These are phyloP conservation scores for Solanum lycopersicoides DNA, from an alignment of 257 asterid species.

Conservation along the genomic window DNA sequence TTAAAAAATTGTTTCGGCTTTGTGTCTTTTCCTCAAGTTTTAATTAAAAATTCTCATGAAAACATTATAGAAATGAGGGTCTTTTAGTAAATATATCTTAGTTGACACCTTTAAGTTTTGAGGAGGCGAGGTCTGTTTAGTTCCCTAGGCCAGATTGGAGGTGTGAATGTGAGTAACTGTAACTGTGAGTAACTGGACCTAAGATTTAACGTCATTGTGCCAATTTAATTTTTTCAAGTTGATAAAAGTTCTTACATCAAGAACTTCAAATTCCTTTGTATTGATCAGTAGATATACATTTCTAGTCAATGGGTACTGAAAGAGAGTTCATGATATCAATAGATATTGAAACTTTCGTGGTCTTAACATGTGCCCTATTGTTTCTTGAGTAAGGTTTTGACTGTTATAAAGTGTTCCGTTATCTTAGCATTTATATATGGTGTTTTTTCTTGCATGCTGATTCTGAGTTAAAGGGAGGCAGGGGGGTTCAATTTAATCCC, in stretches of 20 bases:
- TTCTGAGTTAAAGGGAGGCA: background rate
- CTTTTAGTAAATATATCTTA: background rate
- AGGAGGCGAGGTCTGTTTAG: background rate
- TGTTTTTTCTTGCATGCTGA: background rate
- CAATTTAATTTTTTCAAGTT: background rate
- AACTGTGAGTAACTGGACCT: background rate
- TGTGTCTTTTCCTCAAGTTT: background rate
- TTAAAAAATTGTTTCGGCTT: background rate
- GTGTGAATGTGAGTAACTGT: background rate
- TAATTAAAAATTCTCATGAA: background rate
- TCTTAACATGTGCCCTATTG: background rate
- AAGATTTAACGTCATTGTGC: background rate
- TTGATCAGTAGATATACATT: background rate
- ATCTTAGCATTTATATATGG: background rate
- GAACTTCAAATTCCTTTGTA: background rate
- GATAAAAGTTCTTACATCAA: background rate
- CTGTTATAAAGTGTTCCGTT: background rate
- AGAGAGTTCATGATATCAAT: background rate
- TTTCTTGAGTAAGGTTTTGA: background rate
- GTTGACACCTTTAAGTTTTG: background rate
- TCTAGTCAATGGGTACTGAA: background rate
- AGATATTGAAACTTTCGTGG: background rate
- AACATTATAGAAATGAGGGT: background rate
- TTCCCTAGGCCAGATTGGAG: background rate
- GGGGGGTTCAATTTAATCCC: background rate